phyloP scores from a whole-genome alignment of 2,329 filamentous ascomycete species.

The Nemania sp. region DNA sequence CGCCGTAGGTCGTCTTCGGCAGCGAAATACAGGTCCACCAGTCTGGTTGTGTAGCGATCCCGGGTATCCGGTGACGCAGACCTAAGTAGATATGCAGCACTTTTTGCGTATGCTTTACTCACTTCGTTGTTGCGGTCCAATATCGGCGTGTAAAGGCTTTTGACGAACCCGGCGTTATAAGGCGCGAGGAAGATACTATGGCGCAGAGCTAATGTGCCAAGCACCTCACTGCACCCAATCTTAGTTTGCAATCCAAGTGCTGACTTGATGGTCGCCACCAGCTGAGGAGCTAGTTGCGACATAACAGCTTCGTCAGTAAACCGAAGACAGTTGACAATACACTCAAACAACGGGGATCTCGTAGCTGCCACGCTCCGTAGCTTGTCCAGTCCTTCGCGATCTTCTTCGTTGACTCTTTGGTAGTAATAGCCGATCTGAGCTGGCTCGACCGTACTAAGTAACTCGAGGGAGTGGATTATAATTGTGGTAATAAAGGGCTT shows the following conservation, averaged over 20 bases:
- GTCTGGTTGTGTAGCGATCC: slow-evolving; percentile 63
- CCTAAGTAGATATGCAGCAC: slow-evolving; percentile 85
- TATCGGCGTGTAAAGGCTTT: slow-evolving; percentile 81
- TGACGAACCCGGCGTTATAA: slow-evolving; percentile 80
- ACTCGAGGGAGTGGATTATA: slow-evolving; percentile 81
- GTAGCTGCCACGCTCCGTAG: slow-evolving; percentile 84
- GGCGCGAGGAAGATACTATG: slow-evolving; percentile 80
- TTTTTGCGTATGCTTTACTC: slow-evolving; percentile 86
- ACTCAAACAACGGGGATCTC: slow-evolving; percentile 89
- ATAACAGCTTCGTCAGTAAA: slow-evolving; percentile 84
- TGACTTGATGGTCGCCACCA: slow-evolving; percentile 84
- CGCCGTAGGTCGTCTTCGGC: slow-evolving; percentile 82
- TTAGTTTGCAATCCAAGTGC: slow-evolving; percentile 94
- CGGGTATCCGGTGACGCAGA: slow-evolving; percentile 63
- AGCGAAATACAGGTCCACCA: slow-evolving; percentile 80
- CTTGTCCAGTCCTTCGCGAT: slow-evolving; percentile 90
- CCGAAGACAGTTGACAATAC: slow-evolving; percentile 89
- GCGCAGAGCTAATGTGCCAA: slow-evolving; percentile 86
- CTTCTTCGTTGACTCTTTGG: slow-evolving; percentile 87
- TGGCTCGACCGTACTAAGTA: slow-evolving; percentile 89
- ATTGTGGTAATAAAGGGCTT: slow-evolving; percentile 85
- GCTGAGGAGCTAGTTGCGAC: slow-evolving; percentile 74
- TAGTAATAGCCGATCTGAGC: slow-evolving; percentile 93
- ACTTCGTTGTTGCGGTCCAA: slow-evolving; percentile 96
- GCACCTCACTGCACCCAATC: slow-evolving; percentile 86